phyloP scores from a whole-genome alignment of 2,329 filamentous ascomycete species.

The Ophiocordyceps australis region DNA sequence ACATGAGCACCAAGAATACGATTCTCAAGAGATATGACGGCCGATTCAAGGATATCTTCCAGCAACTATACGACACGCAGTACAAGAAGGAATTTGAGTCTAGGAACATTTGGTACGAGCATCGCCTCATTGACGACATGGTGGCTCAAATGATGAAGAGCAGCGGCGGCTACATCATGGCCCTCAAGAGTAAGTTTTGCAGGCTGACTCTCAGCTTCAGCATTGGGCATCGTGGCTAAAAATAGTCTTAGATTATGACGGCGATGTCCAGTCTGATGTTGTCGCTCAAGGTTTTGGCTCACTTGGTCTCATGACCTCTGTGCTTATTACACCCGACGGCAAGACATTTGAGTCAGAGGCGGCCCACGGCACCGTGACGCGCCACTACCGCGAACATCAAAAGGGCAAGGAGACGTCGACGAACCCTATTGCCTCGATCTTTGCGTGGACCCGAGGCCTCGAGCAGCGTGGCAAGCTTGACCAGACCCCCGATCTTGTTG shows the following conservation, averaged over 20 bases:
- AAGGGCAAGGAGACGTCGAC: constrained; percentile 95
- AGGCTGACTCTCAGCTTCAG: neutral
- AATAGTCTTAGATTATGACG: constrained; percentile 65
- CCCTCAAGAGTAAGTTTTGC: constrained; percentile 69
- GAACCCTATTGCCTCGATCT: constrained; percentile 97
- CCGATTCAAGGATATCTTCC: constrained; percentile 98
- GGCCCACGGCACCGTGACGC: constrained; percentile 93
- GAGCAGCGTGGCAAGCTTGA: constrained; percentile 88
- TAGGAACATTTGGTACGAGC: constrained; percentile 96
- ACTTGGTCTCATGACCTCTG: constrained; percentile 94
- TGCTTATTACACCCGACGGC: constrained; percentile 90
- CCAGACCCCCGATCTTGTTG: constrained; percentile 74
- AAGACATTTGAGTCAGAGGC: constrained; percentile 96
- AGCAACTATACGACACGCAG: constrained; percentile 77
- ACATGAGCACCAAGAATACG: constrained; percentile 99
- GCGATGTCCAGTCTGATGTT: constrained; percentile 96
- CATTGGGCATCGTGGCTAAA: neutral
- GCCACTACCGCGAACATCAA: constrained; percentile 97
- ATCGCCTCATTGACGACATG: constrained; percentile 98
- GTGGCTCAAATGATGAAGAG: constrained; percentile 99
- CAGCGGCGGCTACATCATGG: constrained; percentile 89
- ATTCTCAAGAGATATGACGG: constrained; percentile 99
- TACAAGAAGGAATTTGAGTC: constrained; percentile 84
- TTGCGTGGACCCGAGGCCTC: constrained; percentile 93
- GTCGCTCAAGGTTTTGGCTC: constrained; percentile 97